phyloP scores from a whole-genome alignment of 495 filamentous ascomycete species.

The Penicillium soppii region DNA sequence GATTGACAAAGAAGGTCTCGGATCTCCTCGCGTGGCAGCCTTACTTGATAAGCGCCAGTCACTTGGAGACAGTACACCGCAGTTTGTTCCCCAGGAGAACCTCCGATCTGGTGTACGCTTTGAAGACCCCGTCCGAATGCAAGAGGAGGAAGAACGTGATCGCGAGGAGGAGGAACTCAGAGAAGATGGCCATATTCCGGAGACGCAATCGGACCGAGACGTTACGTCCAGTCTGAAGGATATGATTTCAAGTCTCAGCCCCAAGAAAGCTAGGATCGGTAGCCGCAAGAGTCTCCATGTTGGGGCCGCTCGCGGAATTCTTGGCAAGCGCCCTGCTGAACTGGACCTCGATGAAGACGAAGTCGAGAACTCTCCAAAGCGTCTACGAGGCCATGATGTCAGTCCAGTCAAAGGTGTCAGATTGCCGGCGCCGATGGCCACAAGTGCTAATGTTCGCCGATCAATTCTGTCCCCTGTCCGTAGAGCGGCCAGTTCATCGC shows the following conservation, averaged over 20 bases:
- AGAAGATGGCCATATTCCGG: slow-evolving; percentile 55
- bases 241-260: slow-evolving; percentile 74
- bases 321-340: slow-evolving; percentile 73
- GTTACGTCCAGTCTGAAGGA: slow-evolving; percentile 65
- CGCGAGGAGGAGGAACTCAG: slow-evolving; percentile 61
- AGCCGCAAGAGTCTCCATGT: slow-evolving; percentile 75
- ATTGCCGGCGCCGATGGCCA: slow-evolving; percentile 64
- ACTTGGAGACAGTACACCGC: slow-evolving; percentile 62
- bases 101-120: slow-evolving; percentile 57
- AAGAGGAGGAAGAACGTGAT: slow-evolving; percentile 67
- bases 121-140: slow-evolving; percentile 64
- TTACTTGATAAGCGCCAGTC: slow-evolving; percentile 72
- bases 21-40: slow-evolving; percentile 72
- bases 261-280: slow-evolving; percentile 67
- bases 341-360: slow-evolving; percentile 69
- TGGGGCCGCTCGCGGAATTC: slow-evolving; percentile 69
- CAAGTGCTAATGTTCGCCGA: slow-evolving; percentile 61
- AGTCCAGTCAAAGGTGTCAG: slow-evolving; percentile 77
- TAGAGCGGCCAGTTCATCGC: slow-evolving; percentile 33
- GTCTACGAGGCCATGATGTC: slow-evolving; percentile 65
- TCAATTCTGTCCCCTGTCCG: slow-evolving; percentile 48
- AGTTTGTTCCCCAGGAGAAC: slow-evolving; percentile 57
- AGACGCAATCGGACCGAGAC: slow-evolving; percentile 57
- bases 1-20: slow-evolving; percentile 71
- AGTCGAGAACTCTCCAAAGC: slow-evolving; percentile 61